Base-by-base conservation (phyloP, 1,284 basidiomycete genomes). In the Apiotrichum domesticum region DNA sequence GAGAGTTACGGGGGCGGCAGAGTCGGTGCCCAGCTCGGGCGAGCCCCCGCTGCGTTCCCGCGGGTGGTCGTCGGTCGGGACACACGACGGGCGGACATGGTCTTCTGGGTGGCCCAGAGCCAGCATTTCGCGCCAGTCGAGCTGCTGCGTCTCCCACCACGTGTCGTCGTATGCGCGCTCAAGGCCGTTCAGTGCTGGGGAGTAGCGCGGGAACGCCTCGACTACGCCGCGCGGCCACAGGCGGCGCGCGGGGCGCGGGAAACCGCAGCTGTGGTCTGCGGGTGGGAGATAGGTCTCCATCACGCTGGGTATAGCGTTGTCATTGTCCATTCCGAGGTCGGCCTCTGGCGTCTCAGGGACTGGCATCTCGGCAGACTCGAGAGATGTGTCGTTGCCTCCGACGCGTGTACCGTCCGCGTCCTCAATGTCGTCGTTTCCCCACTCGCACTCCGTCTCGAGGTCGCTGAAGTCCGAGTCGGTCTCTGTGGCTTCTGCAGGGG, bases 111-210 rank as follows among this genome's bases (percentile, higher is more conserved):
- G 15, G 35, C 47, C 47, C 2, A 49, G 47, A 3, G 47, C 35
- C 15, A 49, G 35, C 47, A 49, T 49, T 35, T 49, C 47, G 47
- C 47, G 47, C 11, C 35, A 34, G 21, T 49, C 35, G 35, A 49
- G 47, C 35, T 49, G 47, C 35, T 49, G 47, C 35, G 47, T 49
- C 35, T 49, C 47, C 47, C 35, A 49, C 47, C 47, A 49, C 6
- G 29, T n/a, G 35, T 49, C 35, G 21, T 49, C 47, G 35, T 49
- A 49, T 14, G 47, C 47, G 35, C 47, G 37, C 35, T 49, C 47
- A 49, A 49, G 32, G 47, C 47, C 40, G 47, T 37, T 39, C 15
- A 33, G 35, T 35, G 37, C 15, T 35, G 47, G 47, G 15, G 21
- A 15, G 35, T 29, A 40, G 3, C 35, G 47, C 35, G 47, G 47